Percentiles rank a stretch among this genome's conserved stretches.
phyloP scores from a whole-genome alignment of 768 basidiomycete species.

The Boletus barrowsii region DNA sequence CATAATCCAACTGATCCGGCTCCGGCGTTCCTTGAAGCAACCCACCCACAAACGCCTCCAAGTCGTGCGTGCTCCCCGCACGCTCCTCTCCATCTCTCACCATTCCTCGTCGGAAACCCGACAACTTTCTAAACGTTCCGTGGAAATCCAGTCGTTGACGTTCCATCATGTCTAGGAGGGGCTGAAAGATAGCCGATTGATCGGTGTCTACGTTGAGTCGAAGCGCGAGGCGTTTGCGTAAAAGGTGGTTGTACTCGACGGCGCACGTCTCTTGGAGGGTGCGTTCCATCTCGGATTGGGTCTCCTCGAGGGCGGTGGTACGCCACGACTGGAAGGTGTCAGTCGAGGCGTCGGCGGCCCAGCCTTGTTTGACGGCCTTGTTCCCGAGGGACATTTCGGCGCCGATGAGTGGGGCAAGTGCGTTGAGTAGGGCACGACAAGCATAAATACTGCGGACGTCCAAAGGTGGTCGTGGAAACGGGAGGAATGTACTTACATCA shows the following conservation, averaged over 20 bases:
- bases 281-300: slow-evolving; percentile 59
- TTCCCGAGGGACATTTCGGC: slow-evolving; percentile 63
- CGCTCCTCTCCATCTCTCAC: slow-evolving; percentile 11
- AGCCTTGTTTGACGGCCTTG: slow-evolving; percentile 49
- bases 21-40: slow-evolving; percentile 50
- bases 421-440: slow-evolving; percentile 67
- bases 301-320: slow-evolving; percentile 47
- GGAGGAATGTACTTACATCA: slow-evolving; percentile 54
- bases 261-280: slow-evolving; percentile 58
- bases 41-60: slow-evolving; percentile 42
- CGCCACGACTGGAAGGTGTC: slow-evolving; percentile 64
- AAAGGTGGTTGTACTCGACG: slow-evolving; percentile 60
- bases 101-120: slow-evolving; percentile 52
- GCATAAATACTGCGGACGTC: slow-evolving; percentile 62
- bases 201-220: slow-evolving; percentile 54
- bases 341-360: slow-evolving; percentile 53
- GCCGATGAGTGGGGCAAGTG: slow-evolving; percentile 84
- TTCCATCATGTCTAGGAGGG: slow-evolving; percentile 74
- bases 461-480: background rate
- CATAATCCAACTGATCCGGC: slow-evolving; percentile 41
- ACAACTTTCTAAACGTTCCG: slow-evolving; percentile 73
- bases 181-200: slow-evolving; percentile 55
- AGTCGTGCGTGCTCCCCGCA: slow-evolving; percentile 6
- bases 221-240: slow-evolving; percentile 84
- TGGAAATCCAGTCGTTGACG: slow-evolving; percentile 83